Evolutionary conservation across 2,329 filamentous ascomycete genomes (phyloP), one percentile per base, ranked within the genome.

Genomic region (Ophiostoma ulmi): DNA sequence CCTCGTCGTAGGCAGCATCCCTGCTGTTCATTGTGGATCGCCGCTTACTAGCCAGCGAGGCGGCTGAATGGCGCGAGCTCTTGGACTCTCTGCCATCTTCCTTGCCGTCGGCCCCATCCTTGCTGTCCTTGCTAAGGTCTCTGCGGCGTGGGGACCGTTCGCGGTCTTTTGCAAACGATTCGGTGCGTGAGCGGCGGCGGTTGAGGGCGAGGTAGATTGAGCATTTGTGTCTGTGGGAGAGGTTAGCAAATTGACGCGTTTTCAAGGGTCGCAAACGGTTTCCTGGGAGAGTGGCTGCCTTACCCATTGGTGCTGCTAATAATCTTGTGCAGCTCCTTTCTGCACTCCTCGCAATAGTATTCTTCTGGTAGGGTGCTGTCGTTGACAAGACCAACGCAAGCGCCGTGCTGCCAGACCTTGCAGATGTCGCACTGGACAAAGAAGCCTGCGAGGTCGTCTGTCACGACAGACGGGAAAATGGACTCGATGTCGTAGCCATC

Each of bases 341-440:
- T 90, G 81, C 95, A 99, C 79, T 93, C 87, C 81, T 99, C 95
- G 81, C 95, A 99, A 78, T 95, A 99, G 82, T 99, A 99, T 80
- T 98, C 94, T 70, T 98, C 94, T 11, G 95, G 95, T 74, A 92
- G 94, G 79, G 91, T 90, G 75, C 92, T 90, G 80, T 97, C 94
- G 75, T 95, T 95, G 83, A 97, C 93, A 77, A 99, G 97, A 72
- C 95, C 94, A 72, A 99, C 94, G 78, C 95, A 99, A 72, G 94
- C 94, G 76, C 95, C 95, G 79, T 99, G 95, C 80, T 99, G 95
- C 95, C 94, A 99, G 74, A 98, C 95, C 79, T 97, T 96, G 84
- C 95, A 99, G 74, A 92, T 85, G 81, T 98, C 95, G 86, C 95
- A 99, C 83, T 98, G 94, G 75, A 99, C 94, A 81, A 97, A 99